phyloP scores from a whole-genome alignment of 148 eudicot genomes.

The Rhododendron ferrugineum region DNA sequence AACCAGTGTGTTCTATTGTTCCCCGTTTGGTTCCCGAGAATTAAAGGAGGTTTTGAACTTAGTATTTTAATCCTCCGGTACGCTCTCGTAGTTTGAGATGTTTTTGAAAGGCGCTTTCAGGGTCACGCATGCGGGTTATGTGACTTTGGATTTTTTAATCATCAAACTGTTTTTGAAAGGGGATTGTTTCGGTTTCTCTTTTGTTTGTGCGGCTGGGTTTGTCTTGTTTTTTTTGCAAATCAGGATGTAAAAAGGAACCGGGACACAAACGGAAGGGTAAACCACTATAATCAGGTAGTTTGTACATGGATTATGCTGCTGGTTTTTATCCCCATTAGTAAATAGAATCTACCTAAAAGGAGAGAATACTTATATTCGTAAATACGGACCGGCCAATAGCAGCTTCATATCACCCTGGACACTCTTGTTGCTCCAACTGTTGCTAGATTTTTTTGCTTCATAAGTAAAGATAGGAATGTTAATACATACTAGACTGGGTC shows the following conservation, averaged over 20 bases:
- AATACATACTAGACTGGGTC: neutral
- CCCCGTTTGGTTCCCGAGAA: neutral
- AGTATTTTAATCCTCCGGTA: no score
- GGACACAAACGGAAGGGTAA: neutral
- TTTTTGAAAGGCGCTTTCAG: no score
- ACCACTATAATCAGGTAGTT: neutral
- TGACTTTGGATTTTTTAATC: neutral
- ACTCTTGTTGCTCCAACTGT: neutral
- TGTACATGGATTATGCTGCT: neutral
- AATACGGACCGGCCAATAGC: neutral
- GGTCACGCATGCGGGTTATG: no score
- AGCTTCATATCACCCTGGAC: neutral
- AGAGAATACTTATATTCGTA: neutral
- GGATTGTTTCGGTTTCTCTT: neutral
- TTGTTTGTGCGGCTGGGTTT: neutral
- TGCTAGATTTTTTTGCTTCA: neutral
- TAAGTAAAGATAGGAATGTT: neutral
- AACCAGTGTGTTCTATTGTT: neutral
- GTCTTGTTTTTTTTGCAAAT: neutral
- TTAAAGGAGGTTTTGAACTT: neutral
- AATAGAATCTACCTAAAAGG: neutral
- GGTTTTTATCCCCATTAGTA: neutral
- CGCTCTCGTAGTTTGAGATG: no score
- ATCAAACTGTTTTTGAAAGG: neutral
- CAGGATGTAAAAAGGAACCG: neutral